Conservation (phyloP, 2,329 filamentous ascomycete genomes). For the Arthrobotrys iridis region DNA sequence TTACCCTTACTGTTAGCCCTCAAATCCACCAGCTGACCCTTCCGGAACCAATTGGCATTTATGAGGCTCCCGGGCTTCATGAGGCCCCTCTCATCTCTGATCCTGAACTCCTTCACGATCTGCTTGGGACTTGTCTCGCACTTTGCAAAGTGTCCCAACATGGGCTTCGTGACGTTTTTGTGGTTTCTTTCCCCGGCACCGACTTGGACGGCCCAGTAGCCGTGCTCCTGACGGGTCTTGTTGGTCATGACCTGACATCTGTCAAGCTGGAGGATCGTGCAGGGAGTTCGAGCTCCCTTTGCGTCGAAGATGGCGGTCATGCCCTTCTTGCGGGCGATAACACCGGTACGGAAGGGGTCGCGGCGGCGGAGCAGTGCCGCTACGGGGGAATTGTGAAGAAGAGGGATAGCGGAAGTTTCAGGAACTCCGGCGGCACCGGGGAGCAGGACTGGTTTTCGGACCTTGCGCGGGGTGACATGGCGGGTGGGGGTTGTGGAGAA, state of each 20-base stretch:
- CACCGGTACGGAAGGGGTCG: slow-evolving; percentile 77
- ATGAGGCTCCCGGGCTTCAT: slow-evolving; percentile 79
- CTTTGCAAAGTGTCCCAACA: slow-evolving; percentile 86
- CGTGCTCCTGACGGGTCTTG: slow-evolving; percentile 82
- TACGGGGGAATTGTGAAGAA: slow-evolving; percentile 68
- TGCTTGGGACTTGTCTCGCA: slow-evolving; percentile 85
- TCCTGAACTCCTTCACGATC: slow-evolving; percentile 85
- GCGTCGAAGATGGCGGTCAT: slow-evolving; percentile 91
- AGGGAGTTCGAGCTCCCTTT: slow-evolving; percentile 79
- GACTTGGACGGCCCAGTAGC: slow-evolving; percentile 94
- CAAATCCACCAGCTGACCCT: slow-evolving; percentile 90
- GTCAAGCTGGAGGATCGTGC: slow-evolving; percentile 93
- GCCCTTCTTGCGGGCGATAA: slow-evolving; percentile 89
- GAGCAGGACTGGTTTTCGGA: slow-evolving; percentile 62
- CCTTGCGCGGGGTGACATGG: slow-evolving; percentile 43
- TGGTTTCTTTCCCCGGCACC: slow-evolving; percentile 79
- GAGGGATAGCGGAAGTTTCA: slow-evolving; percentile 63
- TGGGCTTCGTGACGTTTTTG: slow-evolving; percentile 79
- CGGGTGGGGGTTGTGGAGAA: slow-evolving; percentile 58
- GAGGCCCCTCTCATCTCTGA: slow-evolving; percentile 77
- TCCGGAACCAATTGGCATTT: slow-evolving; percentile 87
- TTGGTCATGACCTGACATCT: slow-evolving; percentile 86
- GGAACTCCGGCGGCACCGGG: slow-evolving; percentile 70
- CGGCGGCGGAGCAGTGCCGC: slow-evolving; percentile 70
- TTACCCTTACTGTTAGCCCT: slow-evolving; percentile 81